These are phyloP conservation scores for Metschnikowia gruessii DNA, from an alignment of 805 yeast genomes.

Conservation along the genomic window DNA sequence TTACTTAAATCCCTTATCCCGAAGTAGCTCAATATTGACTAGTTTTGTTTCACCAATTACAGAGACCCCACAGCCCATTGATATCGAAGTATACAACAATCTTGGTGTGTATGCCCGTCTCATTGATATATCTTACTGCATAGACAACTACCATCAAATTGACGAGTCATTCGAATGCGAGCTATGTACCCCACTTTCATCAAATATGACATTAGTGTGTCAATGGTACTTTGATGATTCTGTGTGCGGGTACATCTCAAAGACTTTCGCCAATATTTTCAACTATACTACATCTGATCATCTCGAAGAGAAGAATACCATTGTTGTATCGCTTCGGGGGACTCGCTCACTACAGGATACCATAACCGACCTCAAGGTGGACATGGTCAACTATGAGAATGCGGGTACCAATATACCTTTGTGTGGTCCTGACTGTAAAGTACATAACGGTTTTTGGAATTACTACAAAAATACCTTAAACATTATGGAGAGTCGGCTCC, in stretches of 20 bases:
- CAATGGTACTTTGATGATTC: conserved; percentile 39
- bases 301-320: conserved; percentile 22
- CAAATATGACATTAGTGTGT: conserved; percentile 35
- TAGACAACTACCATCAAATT: conserved; percentile 29
- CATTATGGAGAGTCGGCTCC: conserved; percentile 23
- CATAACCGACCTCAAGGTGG: conserved; percentile 38
- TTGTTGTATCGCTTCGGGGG: conserved; percentile 40
- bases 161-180: conserved; percentile 40
- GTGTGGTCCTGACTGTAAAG: conserved; percentile 35
- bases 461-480: conserved; percentile 30
- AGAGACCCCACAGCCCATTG: conserved; percentile 20
- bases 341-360: conserved; percentile 42
- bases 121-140: conserved; percentile 44
- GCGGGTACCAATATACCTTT: conserved; percentile 21
- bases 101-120: conserved; percentile 40
- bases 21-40: no score
- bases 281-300: conserved; percentile 10
- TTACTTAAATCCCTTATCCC: background rate
- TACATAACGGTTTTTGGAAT: conserved; percentile 35
- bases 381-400: conserved; percentile 31
- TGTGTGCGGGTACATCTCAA: conserved; percentile 40
- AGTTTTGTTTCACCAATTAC: background rate
- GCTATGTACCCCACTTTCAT: conserved; percentile 28
- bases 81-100: conserved; percentile 25
- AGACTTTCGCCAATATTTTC: conserved; percentile 28